A percentile compares a stretch with the other conserved stretches of the same genome.
phyloP scores from a whole-genome alignment of 257 asterid species.

The Nicotiana noctiflora region DNA sequence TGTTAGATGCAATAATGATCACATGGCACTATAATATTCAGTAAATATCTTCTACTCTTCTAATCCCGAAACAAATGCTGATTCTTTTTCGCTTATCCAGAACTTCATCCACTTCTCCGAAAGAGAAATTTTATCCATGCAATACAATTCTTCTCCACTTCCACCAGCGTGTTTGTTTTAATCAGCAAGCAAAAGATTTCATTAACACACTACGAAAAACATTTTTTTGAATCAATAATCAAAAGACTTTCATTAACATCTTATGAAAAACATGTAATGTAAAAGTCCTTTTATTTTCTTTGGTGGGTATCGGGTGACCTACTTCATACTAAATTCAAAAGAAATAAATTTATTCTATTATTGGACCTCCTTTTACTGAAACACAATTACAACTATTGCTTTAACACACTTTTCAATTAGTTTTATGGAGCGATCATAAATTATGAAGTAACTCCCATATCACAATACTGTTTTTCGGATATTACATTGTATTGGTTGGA shows the following conservation, averaged over 20 bases:
- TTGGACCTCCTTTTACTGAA: not conserved
- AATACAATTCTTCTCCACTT: not conserved
- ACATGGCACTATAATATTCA: not conserved
- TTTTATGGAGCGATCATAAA: not conserved
- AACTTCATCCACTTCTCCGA: not conserved
- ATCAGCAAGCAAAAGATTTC: not conserved
- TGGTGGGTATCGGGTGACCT: not conserved
- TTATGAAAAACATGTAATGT: not conserved
- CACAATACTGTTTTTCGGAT: not conserved
- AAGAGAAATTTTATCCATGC: not conserved
- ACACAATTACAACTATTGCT: not conserved
- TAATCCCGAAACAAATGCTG: not conserved
- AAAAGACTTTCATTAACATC: not conserved
- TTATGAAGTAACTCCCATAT: not conserved
- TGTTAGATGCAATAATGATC: not conserved
- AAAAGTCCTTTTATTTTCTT: not conserved
- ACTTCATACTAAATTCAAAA: not conserved
- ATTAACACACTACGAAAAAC: not conserved
- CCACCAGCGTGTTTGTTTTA: not conserved
- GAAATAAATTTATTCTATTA: not conserved
- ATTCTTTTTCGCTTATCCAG: not conserved
- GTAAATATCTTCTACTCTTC: not conserved
- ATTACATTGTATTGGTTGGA: not conserved
- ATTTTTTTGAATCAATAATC: not conserved
- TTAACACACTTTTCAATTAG: not conserved